Evolutionary conservation across 495 filamentous ascomycete species (phyloP), one percentile per base, ranked within the genome.

Genomic region (Penicillium riverlandense): DNA sequence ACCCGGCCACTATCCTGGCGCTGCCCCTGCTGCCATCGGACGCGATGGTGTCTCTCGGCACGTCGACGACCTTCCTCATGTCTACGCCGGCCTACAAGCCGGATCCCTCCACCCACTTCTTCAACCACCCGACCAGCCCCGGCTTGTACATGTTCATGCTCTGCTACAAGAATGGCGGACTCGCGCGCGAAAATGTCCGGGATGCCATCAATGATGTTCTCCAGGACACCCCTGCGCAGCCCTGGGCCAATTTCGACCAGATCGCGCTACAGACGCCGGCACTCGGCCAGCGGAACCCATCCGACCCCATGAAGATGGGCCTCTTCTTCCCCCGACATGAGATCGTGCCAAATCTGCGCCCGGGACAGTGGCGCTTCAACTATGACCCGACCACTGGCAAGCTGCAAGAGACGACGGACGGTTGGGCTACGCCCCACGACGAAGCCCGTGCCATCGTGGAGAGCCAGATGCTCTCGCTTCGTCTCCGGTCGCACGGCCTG

Each of bases 81-180:
- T 86, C 82, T 46, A 97, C 92, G 1, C 85, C 88, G 8, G 78
- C 79, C 53, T 96, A 95, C 70, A 80, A 83, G 60, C 87, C 92
- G 1, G 85, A 95, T 54, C 85, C 88, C 1, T 78, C 84, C 12
- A 88, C 88, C 31, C 88, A 95, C 69, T 86, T 90, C 70, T 87
- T 95, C 73, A 88, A 91, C 66, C 86, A 92, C 64, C 86, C 86
- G 1, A 89, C 88, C 29, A 89, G 85, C 0, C 67, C 80, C 6
- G 84, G 84, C 4, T 72, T 91, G 35, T 88, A 88, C 67, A 89
- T 98, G 90, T 98, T 98, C 66, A 98, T 98, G 92, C 84, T 98
- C 28, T 98, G 92, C 72, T 98, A 97, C 73, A 96, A 96, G 66
- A 98, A 98, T 69, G 92, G 92, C 46, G 88, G 87, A 1, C 77